phyloP scores from a whole-genome alignment of 768 basidiomycete genomes.

The Scleroderma citrinum region DNA sequence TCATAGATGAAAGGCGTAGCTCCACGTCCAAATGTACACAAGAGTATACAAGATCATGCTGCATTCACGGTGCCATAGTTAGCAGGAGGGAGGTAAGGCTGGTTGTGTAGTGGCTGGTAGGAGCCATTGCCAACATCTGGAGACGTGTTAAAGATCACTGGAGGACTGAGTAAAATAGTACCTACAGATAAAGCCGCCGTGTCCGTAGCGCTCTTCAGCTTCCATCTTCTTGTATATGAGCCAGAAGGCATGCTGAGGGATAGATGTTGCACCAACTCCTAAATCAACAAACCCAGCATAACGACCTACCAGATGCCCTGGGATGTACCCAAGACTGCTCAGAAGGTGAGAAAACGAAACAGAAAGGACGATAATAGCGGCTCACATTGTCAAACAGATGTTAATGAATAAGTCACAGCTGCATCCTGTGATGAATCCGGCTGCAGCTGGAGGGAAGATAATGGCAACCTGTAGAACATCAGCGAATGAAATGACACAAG shows the following conservation, averaged over 20 bases:
- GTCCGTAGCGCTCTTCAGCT: constrained; percentile 77
- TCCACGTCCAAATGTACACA: neutral
- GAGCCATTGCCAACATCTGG: constrained; percentile 35
- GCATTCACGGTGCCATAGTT: constrained; percentile 31
- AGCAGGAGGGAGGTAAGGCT: constrained; percentile 17
- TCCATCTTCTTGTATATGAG: constrained; percentile 88
- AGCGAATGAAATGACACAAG: neutral
- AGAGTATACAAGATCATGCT: constrained; percentile 4
- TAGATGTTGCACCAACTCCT: neutral
- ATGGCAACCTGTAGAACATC: constrained; percentile 55
- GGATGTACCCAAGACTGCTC: constrained; percentile 67
- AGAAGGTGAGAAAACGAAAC: constrained; percentile 3
- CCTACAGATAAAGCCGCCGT: constrained; percentile 72
- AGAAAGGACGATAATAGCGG: neutral
- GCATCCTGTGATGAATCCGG: constrained; percentile 73
- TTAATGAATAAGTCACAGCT: constrained; percentile 85
- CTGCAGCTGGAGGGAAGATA: constrained; percentile 78
- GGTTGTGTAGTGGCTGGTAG: constrained; percentile 26
- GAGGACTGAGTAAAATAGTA: constrained; percentile 7
- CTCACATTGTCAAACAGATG: constrained; percentile 70
- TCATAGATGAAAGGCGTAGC: neutral
- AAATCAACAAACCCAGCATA: neutral
- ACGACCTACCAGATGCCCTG: constrained; percentile 46
- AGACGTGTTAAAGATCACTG: constrained; percentile 1
- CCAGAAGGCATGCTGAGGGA: constrained; percentile 72